These are phyloP conservation scores for Metarhizium anisopliae DNA, from an alignment of 2,329 filamentous ascomycete genomes.

Conservation along the genomic window DNA sequence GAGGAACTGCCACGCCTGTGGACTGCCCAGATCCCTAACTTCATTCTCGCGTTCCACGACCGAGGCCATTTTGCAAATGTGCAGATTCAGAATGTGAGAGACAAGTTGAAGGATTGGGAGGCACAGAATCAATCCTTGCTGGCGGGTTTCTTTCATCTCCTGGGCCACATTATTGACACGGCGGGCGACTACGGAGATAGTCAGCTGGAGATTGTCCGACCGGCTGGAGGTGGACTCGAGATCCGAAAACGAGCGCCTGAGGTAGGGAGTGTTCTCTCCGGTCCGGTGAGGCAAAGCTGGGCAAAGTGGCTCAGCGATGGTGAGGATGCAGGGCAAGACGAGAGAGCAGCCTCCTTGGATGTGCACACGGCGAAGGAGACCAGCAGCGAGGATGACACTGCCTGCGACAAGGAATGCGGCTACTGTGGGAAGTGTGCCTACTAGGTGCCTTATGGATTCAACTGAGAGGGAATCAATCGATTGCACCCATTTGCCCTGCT, in stretches of 20 bases:
- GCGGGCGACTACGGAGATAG: slow-evolving; percentile 6
- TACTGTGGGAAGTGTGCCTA: slow-evolving; percentile 17
- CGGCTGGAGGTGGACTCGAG: slow-evolving; percentile 10
- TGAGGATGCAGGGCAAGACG: background rate
- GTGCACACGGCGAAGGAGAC: background rate
- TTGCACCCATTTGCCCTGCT: too few species aligned
- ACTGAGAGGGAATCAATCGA: too few species aligned
- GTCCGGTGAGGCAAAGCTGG: slow-evolving; percentile 14
- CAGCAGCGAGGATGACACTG: slow-evolving; percentile 8
- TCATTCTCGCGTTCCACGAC: slow-evolving; percentile 32
- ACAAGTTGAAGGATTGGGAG: slow-evolving; percentile 28
- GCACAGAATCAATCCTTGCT: slow-evolving; percentile 19
- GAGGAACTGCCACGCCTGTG: slow-evolving; percentile 33
- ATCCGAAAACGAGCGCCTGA: slow-evolving; percentile 15
- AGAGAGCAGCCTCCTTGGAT: background rate
- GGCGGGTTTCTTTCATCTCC: slow-evolving; percentile 16
- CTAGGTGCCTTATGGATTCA: background rate
- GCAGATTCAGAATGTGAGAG: slow-evolving; percentile 20
- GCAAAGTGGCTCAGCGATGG: slow-evolving; percentile 13
- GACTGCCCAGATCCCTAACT: slow-evolving; percentile 27
- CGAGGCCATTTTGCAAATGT: slow-evolving; percentile 27
- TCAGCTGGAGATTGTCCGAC: slow-evolving; percentile 16
- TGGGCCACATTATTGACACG: slow-evolving; percentile 12
- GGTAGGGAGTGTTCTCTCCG: slow-evolving; percentile 15
- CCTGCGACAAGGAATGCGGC: slow-evolving; percentile 19